Evolutionary conservation across 768 basidiomycete species (phyloP).

Genomic region (Roridomyces roridus): DNA sequence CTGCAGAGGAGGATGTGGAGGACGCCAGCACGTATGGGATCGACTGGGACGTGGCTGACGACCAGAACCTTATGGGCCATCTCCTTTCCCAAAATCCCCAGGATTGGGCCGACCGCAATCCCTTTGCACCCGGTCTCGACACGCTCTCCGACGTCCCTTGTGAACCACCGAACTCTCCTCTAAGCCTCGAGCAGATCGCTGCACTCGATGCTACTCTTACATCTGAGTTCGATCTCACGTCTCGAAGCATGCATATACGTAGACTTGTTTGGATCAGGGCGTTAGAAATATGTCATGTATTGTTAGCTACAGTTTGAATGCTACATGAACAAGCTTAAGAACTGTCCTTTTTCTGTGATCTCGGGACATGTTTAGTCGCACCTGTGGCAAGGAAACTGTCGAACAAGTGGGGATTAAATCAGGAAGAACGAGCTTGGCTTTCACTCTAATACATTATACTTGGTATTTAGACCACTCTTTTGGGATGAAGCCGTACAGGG

Average conservation of each 20-base stretch:
- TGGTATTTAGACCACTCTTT: no score
- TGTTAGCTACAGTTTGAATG: no score
- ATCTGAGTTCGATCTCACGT: neutral
- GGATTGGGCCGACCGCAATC: constrained; percentile 10
- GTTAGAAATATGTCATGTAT: neutral
- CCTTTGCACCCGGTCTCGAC: neutral
- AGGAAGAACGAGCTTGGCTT: no score
- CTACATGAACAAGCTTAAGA: no score
- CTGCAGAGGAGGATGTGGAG: neutral
- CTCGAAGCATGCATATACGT: neutral
- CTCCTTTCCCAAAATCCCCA: constrained; percentile 18
- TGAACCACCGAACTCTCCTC: constrained; percentile 3
- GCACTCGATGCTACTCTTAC: neutral
- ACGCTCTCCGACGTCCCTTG: constrained; percentile 1
- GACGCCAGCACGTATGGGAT: constrained; percentile 19
- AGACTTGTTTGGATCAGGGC: neutral
- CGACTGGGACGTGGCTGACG: constrained; percentile 21
- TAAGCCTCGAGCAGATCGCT: neutral
- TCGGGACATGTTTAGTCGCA: no score
- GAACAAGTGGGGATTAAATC: no score
- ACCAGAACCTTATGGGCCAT: constrained; percentile 14
- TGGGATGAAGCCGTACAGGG: no score
- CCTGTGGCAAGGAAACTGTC: no score
- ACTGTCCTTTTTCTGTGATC: no score
- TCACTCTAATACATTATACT: no score